Conservation (phyloP, 495 filamentous ascomycete species). For the Letharia columbiana region DNA sequence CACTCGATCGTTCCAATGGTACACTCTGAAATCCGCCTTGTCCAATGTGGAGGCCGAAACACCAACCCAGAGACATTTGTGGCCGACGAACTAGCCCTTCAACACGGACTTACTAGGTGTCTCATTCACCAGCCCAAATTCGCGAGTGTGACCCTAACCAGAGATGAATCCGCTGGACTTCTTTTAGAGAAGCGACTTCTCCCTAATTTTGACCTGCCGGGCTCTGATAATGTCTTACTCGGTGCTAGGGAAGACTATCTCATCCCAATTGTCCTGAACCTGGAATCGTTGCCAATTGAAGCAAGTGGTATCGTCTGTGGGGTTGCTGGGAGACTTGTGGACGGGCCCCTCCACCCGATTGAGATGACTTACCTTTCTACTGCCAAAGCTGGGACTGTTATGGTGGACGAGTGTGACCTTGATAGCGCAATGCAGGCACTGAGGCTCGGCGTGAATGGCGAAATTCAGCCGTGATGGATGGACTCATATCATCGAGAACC, state of each 20-base stretch:
- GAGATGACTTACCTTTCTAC: slow-evolving; percentile 90
- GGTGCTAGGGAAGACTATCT: slow-evolving; percentile 73
- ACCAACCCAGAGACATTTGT: slow-evolving; percentile 33
- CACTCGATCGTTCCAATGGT: slow-evolving; percentile 66
- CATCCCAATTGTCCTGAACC: slow-evolving; percentile 82
- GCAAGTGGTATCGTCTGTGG: slow-evolving; percentile 92
- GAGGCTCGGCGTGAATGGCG: slow-evolving; percentile 15
- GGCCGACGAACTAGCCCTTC: slow-evolving; percentile 48
- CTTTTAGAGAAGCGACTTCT: slow-evolving; percentile 71
- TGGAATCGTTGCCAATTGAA: slow-evolving; percentile 72
- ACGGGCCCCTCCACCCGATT: slow-evolving; percentile 41
- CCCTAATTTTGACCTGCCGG: slow-evolving; percentile 41
- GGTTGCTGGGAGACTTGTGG: slow-evolving; percentile 70
- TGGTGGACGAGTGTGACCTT: slow-evolving; percentile 67
- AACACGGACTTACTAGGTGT: slow-evolving; percentile 57
- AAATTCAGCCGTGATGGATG: slow-evolving; percentile 7
- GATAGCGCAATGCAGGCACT: slow-evolving; percentile 63
- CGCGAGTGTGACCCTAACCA: slow-evolving; percentile 75
- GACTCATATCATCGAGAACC: neutral
- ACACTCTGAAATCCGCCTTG: slow-evolving; percentile 56
- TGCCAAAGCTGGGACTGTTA: slow-evolving; percentile 80
- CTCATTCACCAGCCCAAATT: slow-evolving; percentile 70
- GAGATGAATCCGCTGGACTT: slow-evolving; percentile 74
- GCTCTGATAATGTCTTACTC: slow-evolving; percentile 53
- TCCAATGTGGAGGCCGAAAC: slow-evolving; percentile 72